A percentile compares a stretch with the other conserved stretches of the same genome.
These are phyloP conservation scores for Cercophora newfieldiana DNA, from an alignment of 495 filamentous ascomycete genomes.

Conservation along the genomic window DNA sequence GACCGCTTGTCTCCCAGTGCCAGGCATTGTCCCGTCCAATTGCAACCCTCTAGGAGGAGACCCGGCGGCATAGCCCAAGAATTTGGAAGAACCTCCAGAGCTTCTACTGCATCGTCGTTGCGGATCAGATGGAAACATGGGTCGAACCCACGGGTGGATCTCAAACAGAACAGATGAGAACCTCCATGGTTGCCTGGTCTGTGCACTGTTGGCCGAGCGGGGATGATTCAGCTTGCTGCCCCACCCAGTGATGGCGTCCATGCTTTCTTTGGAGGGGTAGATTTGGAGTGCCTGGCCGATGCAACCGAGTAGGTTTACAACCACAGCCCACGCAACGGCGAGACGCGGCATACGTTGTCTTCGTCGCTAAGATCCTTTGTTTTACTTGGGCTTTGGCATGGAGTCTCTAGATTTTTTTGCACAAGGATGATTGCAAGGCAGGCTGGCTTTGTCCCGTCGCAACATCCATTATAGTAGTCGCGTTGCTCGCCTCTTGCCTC, in stretches of 20 bases:
- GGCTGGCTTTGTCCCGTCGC: background rate
- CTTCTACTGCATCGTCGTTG: too few relatives aligned
- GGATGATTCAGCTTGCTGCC: slow-evolving; percentile 10
- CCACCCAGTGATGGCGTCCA: background rate
- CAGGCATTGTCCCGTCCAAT: too few relatives aligned
- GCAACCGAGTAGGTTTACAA: background rate
- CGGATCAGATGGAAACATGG: too few relatives aligned
- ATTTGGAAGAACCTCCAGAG: too few relatives aligned
- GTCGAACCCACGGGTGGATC: background rate
- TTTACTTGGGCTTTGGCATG: background rate
- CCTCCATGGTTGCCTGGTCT: background rate
- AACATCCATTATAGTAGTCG: background rate
- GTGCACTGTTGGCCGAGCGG: background rate
- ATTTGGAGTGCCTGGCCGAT: background rate
- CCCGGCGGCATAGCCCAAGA: too few relatives aligned
- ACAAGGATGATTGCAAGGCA: background rate
- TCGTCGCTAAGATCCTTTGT: background rate
- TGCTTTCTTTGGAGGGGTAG: background rate
- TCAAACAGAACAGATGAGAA: background rate
- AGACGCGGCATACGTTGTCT: background rate
- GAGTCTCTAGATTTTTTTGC: background rate
- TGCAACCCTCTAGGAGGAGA: too few relatives aligned
- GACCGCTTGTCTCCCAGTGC: too few relatives aligned
- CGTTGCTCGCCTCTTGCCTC: background rate
- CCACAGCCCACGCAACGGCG: too few relatives aligned